Conservation (phyloP, 2,329 filamentous ascomycete species). For the Zasmidium angulare region DNA sequence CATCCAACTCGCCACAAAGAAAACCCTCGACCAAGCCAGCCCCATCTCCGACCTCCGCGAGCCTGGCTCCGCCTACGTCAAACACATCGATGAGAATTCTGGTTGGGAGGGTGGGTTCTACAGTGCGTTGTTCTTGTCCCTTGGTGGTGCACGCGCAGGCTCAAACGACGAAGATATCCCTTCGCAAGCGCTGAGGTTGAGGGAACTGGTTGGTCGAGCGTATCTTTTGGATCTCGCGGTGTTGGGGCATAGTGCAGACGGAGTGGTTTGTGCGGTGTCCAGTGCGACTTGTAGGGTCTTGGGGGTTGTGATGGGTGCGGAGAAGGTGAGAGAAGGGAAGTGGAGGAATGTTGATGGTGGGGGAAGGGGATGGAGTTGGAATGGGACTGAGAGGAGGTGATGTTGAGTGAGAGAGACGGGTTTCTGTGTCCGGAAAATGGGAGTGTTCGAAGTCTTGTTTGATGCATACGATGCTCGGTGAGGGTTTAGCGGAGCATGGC, state of each 20-base stretch:
- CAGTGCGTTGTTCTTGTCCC: constrained; percentile 74
- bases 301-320: constrained; percentile 86
- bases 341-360: constrained; percentile 82
- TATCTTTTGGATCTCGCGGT: constrained; percentile 81
- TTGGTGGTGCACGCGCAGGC: constrained; percentile 50
- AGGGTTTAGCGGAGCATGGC: constrained; percentile 2
- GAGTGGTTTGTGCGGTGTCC: constrained; percentile 74
- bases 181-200: constrained; percentile 60
- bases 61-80: constrained; percentile 56
- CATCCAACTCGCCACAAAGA: constrained; percentile 71
- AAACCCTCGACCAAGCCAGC: constrained; percentile 42
- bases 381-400: constrained; percentile 24
- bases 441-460: too few relatives aligned
- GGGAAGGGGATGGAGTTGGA: constrained; percentile 36
- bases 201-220: constrained; percentile 74
- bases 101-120: constrained; percentile 92
- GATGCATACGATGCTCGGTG: too few relatives aligned
- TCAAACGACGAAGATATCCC: constrained; percentile 19
- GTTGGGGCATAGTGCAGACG: constrained; percentile 66
- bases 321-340: constrained; percentile 58
- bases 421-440: too few relatives aligned
- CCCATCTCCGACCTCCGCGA: constrained; percentile 31
- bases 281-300: constrained; percentile 67
- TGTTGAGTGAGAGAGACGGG: too few relatives aligned
- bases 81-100: constrained; percentile 72